Base-by-base conservation (phyloP, 129 eudicot genomes). In the Erigeron canadensis region DNA sequence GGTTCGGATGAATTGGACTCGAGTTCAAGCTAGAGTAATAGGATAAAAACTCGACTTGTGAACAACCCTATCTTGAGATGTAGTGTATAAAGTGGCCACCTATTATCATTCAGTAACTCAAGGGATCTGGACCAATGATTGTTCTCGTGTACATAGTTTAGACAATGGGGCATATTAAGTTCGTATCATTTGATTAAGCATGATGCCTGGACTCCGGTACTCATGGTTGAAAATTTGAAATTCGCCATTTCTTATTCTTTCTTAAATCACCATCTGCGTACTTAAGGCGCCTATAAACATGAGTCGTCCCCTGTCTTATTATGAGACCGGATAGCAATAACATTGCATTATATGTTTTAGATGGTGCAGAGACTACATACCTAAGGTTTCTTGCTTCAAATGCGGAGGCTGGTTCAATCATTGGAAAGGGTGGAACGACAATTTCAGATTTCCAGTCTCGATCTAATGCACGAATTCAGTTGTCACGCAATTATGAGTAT, bases 391-490 rank as follows among this genome's bases (percentile, higher is more conserved):
- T 94, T 64, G 81, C 89, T 46, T 90, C 98, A 75, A 94, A 94
- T 86, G 89, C 96, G 67, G 97, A 88, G 75, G 98, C 98, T 79
- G 98, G 98, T 63, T 94, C 97, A 61, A 77, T 94, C 65, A 94
- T 94, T 69, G 98, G 98, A 54, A 94, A 94, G 84, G 97, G 96
- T 37, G 97, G 96, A 21, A 78, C 93, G 37, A 86, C 97, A 39
- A 94, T 94, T 62, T 82, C 86, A 58, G 98, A 94, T 65, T 84
- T 94, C 73, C 98, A 94, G 81, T 76, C 95, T 13, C 84, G 89
- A 58, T 87, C 98, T 55, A 93, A 93, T 63, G 97, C 98, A 46
- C 83, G 98, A 58, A 90, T 94, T 73, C 98, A 94, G 89, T 63
- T 94, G 86, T 94, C 98, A 18, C 96, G 98, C 63, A 94, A 86